Evolutionary conservation across 2,329 filamentous ascomycete species (phyloP).

Genomic region (Fusarium chaquense): DNA sequence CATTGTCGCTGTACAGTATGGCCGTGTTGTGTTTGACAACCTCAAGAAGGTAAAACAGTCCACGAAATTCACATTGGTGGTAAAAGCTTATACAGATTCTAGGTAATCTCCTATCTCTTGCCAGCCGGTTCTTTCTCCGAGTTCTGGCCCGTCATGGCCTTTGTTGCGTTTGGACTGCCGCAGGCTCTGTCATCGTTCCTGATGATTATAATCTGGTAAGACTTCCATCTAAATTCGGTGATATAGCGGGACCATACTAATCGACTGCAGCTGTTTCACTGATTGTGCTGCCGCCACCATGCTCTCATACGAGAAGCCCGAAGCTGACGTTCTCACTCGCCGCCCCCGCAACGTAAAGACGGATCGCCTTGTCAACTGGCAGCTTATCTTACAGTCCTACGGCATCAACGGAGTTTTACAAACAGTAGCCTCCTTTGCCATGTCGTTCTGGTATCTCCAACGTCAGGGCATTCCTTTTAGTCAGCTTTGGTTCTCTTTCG

Average conservation of each 20-base stretch:
- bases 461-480: slow-evolving; percentile 73
- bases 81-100: background rate
- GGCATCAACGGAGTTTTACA: slow-evolving; percentile 75
- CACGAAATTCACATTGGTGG: accelerated
- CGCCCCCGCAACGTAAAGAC: slow-evolving; percentile 68
- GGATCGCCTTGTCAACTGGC: slow-evolving; percentile 79
- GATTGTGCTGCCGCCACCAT: slow-evolving; percentile 80
- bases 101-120: slow-evolving; percentile 68
- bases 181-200: slow-evolving; percentile 80
- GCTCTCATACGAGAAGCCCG: slow-evolving; percentile 80
- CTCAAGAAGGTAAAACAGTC: slow-evolving; percentile 68
- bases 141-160: slow-evolving; percentile 81
- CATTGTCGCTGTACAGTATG: slow-evolving; percentile 78
- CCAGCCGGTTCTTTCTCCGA: slow-evolving; percentile 81
- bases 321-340: slow-evolving; percentile 78
- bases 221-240: too few species aligned
- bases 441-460: slow-evolving; percentile 75
- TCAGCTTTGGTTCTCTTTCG: slow-evolving; percentile 76
- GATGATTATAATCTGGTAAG: slow-evolving; percentile 74
- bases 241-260: background rate
- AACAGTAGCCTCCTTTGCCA: slow-evolving; percentile 70
- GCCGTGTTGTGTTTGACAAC: slow-evolving; percentile 83
- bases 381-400: slow-evolving; percentile 79
- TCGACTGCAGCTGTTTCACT: slow-evolving; percentile 71
- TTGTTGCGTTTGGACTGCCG: slow-evolving; percentile 77